Base-by-base conservation (phyloP, 148 eudicot genomes). In the Persicaria maculosa region DNA sequence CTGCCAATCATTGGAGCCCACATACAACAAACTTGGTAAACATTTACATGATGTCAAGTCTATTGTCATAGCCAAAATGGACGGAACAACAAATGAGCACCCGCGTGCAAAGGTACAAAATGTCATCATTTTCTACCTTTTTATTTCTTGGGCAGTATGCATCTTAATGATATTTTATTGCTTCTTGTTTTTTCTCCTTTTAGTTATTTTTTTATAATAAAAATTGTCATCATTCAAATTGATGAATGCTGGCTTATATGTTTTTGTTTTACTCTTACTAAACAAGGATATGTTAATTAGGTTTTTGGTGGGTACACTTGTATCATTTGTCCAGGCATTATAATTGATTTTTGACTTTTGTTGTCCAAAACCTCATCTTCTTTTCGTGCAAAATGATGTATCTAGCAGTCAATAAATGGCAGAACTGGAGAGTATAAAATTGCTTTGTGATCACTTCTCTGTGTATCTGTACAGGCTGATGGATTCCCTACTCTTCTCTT, bases 11-110 rank as follows among this genome's bases (percentile, higher is more conserved):
- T 84, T 94, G 31, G 96, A 94, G 75, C 96, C 96, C 45, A 91
- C 87, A 17, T 94, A 89, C 89, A 90, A 90, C 81, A 91, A 89
- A 73, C 98, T 94, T 48, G 98, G 93, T 44, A 87, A 81, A 53
- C 95, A 91, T 86, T 80, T 94, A 73, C 88, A 86, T 47, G 86
- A 86, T 58, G 79, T 94, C 48, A 88, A 94, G 47, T 94, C 98
- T 53, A 80, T 94, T 69, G 85, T 87, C 47, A 77, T 94, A 70
- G 96, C 98, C 79, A 94, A 94, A 80, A 94, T 94, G 98, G 98
- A 94, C 44, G 98, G 98, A 77, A 94, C 97, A 72, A 91, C 98
- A 74, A 94, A 94, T 68, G 98, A 94, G 75, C 97, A 94, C 83
- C 98, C 95, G 1, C 85, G 80, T 62, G 95, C 87, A 10, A 94